Evolutionary conservation across 1,139 yeast species (phyloP), one percentile per base, ranked within the genome.

Genomic region (Candida mesenterica): DNA sequence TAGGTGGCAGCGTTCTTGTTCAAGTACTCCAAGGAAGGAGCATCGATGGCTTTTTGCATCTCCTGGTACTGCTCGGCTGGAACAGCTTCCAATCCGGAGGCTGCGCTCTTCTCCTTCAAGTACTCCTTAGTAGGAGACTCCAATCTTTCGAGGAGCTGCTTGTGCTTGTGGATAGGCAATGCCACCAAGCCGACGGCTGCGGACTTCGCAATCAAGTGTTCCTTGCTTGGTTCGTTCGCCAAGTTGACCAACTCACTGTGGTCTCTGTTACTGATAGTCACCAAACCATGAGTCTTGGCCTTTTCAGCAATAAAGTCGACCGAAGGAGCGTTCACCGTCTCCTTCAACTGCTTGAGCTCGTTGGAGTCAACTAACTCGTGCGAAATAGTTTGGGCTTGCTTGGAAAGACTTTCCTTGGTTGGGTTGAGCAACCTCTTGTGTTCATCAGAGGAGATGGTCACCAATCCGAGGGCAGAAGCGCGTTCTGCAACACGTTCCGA

Each of bases 151-250:
- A 41, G 16, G 14, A 48, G 26, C 16, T 45, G 43, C 5, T 41
- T 43, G 22, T 46, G 47, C 26, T 48, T 46, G 20, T 46, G 49
- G 15, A 28, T 20, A 5, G 48, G 44, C 19, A 45, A 27, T 5
- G 48, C 57, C 10, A 52, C 46, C 42, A 62, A 43, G 5, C 59
- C 55, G 5, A 41, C 37, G 2, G 40, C 38, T 2, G 43, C 40
- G 28, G 76, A 77, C 31, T 57, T 56, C 5, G 52, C 47, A 14
- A 46, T 39, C 16, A 77, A 40, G 33, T 62, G 62, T 2, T 63
- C 68, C 14, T 59, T 38, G 15, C 65, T 50, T 14, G 75, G 75
- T 2, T 54, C 45, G 19, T 56, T 47, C 3, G 65, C 61, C 28
- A 52, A 52, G 8, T 37, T 39, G 28, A 41, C 24, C 31, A 67